These are phyloP conservation scores for Themeda triandra DNA, from an alignment of 176 grass and related monocot species.

Conservation along the genomic window DNA sequence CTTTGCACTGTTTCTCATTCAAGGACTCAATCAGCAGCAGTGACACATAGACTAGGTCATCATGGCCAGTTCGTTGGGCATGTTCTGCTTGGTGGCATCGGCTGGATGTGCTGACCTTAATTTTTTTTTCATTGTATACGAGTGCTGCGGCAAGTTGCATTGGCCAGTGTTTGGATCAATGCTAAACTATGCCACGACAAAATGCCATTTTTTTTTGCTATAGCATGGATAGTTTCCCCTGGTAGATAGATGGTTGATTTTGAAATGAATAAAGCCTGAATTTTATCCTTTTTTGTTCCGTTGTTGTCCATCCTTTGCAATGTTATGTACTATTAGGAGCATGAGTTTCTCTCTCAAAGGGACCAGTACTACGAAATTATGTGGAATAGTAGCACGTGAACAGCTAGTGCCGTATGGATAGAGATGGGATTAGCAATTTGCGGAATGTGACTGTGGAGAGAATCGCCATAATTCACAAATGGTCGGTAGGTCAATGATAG, in stretches of 20 bases:
- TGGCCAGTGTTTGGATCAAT: background rate
- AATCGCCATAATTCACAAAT: conserved; percentile 1
- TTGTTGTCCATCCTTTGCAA: background rate
- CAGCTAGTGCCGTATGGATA: background rate
- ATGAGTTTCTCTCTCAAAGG: background rate
- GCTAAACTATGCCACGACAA: background rate
- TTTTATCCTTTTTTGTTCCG: background rate
- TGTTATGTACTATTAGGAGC: background rate
- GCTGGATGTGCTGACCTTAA: background rate
- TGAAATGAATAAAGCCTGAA: background rate
- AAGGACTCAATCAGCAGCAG: background rate
- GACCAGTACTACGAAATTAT: background rate
- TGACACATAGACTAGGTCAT: too few species aligned
- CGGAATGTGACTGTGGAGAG: background rate
- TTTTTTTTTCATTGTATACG: background rate
- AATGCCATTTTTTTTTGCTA: background rate
- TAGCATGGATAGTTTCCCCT: background rate
- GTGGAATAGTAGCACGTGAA: conserved; percentile 20
- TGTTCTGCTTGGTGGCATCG: conserved; percentile 33
- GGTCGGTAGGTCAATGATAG: conserved; percentile 33
- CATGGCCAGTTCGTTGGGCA: conserved; percentile 25
- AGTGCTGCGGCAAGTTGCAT: background rate
- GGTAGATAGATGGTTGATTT: background rate
- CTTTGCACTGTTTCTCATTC: conserved; percentile 2
- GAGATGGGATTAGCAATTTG: background rate